phyloP scores from a whole-genome alignment of 306 rosid species.

The Casuarina equisetifolia region DNA sequence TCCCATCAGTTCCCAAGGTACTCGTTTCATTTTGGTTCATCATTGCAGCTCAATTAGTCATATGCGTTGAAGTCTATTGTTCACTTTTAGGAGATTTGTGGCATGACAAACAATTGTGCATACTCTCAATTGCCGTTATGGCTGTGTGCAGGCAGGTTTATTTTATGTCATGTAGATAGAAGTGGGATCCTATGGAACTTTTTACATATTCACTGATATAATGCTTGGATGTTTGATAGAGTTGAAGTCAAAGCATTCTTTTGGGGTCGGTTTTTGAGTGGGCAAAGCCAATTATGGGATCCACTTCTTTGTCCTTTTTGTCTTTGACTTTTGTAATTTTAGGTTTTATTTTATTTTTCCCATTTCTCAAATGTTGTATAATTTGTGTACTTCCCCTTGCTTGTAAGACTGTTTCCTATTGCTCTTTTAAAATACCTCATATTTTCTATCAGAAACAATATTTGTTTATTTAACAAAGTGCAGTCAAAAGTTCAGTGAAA shows the following conservation, averaged over 20 bases:
- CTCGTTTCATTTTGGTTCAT: neutral
- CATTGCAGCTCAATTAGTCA: neutral
- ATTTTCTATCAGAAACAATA: neutral
- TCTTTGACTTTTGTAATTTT: neutral
- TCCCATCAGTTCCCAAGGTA: conserved; percentile 98
- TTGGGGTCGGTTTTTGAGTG: neutral
- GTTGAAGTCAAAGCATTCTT: neutral
- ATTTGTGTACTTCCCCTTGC: neutral
- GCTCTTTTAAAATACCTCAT: neutral
- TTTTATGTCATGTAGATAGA: neutral
- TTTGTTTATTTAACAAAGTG: neutral
- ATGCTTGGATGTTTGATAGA: neutral
- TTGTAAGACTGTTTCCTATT: neutral
- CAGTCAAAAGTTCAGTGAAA: neutral
- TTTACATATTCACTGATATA: neutral
- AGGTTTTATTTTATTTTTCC: neutral
- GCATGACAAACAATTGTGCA: neutral
- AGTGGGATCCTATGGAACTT: neutral
- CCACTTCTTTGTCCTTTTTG: neutral
- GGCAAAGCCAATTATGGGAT: neutral
- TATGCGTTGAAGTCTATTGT: neutral
- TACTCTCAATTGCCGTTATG: neutral
- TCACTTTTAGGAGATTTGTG: neutral
- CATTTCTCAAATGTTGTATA: neutral
- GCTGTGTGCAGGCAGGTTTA: neutral